Percentiles rank a stretch among this genome's conserved stretches.
phyloP scores from a whole-genome alignment of 208 protist genomes.

The Trypanosoma conorhini region DNA sequence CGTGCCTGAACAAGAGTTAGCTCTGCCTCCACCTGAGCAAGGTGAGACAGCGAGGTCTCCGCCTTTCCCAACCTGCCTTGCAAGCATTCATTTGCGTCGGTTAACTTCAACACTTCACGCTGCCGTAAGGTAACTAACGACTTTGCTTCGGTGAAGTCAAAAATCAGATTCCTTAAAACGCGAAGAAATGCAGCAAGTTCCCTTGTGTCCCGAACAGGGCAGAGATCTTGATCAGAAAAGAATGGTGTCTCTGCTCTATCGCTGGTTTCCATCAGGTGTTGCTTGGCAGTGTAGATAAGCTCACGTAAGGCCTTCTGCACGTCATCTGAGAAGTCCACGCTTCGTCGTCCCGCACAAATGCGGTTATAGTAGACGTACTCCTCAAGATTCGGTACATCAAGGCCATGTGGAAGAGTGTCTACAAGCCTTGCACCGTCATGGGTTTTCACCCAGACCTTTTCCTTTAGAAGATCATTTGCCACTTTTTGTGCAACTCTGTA shows the following conservation, averaged over 20 bases:
- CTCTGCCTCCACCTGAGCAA: neutral
- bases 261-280: conserved; percentile 9
- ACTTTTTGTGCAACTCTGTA: conserved; percentile 8
- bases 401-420: conserved; percentile 43
- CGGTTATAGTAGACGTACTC: conserved; percentile 30
- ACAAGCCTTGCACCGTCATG: conserved; percentile 13
- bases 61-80: neutral
- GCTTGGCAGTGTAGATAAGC: conserved; percentile 43
- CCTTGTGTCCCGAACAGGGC: conserved; percentile 48
- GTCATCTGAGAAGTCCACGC: conserved; percentile 44
- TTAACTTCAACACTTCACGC: conserved; percentile 26
- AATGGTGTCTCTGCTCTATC: neutral
- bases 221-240: conserved; percentile 29
- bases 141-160: conserved; percentile 46
- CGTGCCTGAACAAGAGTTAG: neutral
- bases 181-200: conserved; percentile 39
- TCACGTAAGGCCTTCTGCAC: conserved; percentile 45
- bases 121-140: conserved; percentile 45
- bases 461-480: conserved; percentile 14
- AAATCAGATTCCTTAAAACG: conserved; percentile 49
- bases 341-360: neutral
- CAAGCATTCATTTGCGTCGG: conserved; percentile 15
- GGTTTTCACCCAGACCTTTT: conserved; percentile 3
- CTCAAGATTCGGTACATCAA: conserved; percentile 35
- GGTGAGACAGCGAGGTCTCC: conserved; percentile 6